Percentiles rank a stretch among this genome's conserved stretches.
phyloP scores from a whole-genome alignment of 306 rosid species.

The Gleditsia sinensis region DNA sequence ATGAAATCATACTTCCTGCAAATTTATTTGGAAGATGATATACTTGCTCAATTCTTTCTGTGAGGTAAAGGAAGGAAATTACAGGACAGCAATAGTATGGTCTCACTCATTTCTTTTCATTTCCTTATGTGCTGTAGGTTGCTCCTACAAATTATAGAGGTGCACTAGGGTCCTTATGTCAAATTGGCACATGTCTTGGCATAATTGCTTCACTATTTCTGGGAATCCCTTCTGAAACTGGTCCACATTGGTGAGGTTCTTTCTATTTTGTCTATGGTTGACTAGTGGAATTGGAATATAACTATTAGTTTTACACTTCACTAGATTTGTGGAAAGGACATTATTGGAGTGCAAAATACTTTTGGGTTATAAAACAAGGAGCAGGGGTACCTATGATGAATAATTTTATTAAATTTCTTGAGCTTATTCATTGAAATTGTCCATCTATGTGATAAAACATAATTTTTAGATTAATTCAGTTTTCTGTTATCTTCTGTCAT shows the following conservation, averaged over 20 bases:
- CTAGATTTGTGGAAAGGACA: background rate
- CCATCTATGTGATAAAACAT: background rate
- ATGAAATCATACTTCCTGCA: background rate
- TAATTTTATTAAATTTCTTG: slow-evolving; percentile 8
- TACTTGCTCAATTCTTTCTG: background rate
- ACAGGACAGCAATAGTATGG: background rate
- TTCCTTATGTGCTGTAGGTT: slow-evolving; percentile 52
- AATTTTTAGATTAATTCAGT: background rate
- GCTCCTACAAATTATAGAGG: slow-evolving; percentile 92
- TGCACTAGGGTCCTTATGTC: slow-evolving; percentile 78
- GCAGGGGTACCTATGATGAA: slow-evolving; percentile 6
- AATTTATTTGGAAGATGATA: background rate
- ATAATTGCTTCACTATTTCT: slow-evolving; percentile 73
- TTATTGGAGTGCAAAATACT: slow-evolving; percentile 11
- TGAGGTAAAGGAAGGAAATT: slow-evolving; percentile 20
- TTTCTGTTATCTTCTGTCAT: background rate
- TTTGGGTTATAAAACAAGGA: slow-evolving; percentile 7
- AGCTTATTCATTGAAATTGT: slow-evolving; percentile 14
- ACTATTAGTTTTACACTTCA: background rate
- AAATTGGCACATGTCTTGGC: slow-evolving; percentile 92
- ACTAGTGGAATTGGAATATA: slow-evolving; percentile 4
- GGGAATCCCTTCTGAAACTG: slow-evolving; percentile 72
- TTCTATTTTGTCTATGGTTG: slow-evolving; percentile 28
- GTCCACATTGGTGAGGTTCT: slow-evolving; percentile 80
- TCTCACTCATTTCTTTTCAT: slow-evolving; percentile 13